These are phyloP conservation scores for Nemania abortiva DNA, from an alignment of 2,329 filamentous ascomycete genomes.

Conservation along the genomic window DNA sequence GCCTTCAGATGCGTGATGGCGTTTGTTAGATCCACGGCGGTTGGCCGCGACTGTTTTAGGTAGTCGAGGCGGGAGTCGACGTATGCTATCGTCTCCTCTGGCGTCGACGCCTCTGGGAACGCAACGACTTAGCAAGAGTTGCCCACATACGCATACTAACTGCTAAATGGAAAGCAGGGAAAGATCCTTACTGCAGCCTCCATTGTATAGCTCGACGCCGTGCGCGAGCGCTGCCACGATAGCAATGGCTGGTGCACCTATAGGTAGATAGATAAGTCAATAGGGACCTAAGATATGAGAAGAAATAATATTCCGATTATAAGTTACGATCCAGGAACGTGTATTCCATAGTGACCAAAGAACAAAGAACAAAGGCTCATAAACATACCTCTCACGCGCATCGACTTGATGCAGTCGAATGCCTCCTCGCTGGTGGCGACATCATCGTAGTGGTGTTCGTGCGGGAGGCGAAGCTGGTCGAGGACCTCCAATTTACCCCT, in stretches of 20 bases:
- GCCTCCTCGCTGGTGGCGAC: constrained; percentile 79
- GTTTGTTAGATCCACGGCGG: constrained; percentile 93
- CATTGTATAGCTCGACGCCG: constrained; percentile 82
- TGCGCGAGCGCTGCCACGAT: constrained; percentile 94
- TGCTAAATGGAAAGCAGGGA: not conserved
- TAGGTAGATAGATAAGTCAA: not conserved
- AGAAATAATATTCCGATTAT: too few relatives aligned
- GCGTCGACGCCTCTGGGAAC: constrained; percentile 54
- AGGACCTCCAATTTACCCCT: constrained; percentile 80
- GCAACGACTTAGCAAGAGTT: constrained; percentile 6
- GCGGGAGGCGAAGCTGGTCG: constrained; percentile 85
- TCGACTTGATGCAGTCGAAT: constrained; percentile 84
- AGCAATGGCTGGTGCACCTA: constrained; percentile 91
- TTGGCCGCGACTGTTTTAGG: constrained; percentile 88
- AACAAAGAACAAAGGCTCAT: not conserved
- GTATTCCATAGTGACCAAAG: not conserved
- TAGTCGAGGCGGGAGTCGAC: constrained; percentile 85
- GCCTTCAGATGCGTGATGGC: constrained; percentile 84
- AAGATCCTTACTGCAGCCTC: constrained; percentile 58
- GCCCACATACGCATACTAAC: not conserved
- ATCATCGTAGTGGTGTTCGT: constrained; percentile 81
- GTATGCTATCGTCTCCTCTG: constrained; percentile 73
- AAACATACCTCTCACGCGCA: constrained; percentile 73
- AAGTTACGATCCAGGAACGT: not conserved
- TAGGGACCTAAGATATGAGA: too few relatives aligned